These are phyloP conservation scores for Trichoderma virens DNA, from an alignment of 495 filamentous ascomycete species.

Conservation along the genomic window DNA sequence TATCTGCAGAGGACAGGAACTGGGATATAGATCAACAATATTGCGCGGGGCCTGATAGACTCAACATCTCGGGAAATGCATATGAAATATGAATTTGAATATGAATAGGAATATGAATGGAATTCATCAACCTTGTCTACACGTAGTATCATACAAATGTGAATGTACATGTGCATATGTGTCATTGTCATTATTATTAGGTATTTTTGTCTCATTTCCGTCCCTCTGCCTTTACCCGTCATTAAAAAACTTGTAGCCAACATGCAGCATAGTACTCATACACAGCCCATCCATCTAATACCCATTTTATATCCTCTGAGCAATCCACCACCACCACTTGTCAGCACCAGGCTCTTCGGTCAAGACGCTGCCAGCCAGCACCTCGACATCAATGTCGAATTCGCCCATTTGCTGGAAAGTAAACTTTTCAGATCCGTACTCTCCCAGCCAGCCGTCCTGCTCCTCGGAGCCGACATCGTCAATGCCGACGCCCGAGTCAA, in stretches of 20 bases:
- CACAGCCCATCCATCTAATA: neutral
- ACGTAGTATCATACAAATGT: too few species aligned
- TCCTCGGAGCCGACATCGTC: conserved; percentile 52
- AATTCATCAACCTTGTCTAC: too few species aligned
- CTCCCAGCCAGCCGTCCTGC: conserved; percentile 75
- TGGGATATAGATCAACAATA: conserved; percentile 11
- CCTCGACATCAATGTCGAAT: conserved; percentile 68
- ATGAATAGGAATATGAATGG: neutral
- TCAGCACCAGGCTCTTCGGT: conserved; percentile 60
- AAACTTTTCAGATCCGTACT: conserved; percentile 68
- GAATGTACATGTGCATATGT: neutral
- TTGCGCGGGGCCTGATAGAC: conserved; percentile 7
- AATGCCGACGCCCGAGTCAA: conserved; percentile 62
- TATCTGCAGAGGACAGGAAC: conserved; percentile 13
- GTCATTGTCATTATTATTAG: neutral
- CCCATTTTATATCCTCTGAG: conserved; percentile 24
- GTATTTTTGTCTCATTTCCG: neutral
- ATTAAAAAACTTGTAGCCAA: neutral
- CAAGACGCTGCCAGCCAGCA: conserved; percentile 69
- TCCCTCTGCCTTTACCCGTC: neutral
- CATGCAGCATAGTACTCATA: neutral
- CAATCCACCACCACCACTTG: conserved; percentile 86
- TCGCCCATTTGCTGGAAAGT: conserved; percentile 74
- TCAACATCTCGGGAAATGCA: conserved; percentile 12
- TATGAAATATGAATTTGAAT: neutral